Conservation (phyloP, 2,329 filamentous ascomycete genomes). For the Lecanicillium sp. region DNA sequence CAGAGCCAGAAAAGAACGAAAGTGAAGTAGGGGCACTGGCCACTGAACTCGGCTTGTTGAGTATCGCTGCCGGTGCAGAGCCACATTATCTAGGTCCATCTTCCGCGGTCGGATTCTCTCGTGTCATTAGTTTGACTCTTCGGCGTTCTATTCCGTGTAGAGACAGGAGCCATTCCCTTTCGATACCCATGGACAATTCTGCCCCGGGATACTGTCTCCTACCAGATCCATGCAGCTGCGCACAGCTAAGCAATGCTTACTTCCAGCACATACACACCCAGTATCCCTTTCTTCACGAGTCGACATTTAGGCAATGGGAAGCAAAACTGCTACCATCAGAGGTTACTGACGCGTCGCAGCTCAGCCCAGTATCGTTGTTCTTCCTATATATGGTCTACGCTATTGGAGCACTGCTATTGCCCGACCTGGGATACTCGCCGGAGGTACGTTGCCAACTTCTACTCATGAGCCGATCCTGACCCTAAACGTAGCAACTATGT, state of each 20-base stretch:
- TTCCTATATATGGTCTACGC: constrained; percentile 20
- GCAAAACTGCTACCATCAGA: constrained; percentile 16
- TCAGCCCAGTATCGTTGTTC: constrained; percentile 9
- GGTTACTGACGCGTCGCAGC: background rate
- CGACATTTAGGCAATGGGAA: constrained; percentile 28
- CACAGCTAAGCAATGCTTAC: constrained; percentile 25
- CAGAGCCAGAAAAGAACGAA: background rate
- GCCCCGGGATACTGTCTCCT: background rate
- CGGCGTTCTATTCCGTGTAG: background rate
- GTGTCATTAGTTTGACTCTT: background rate
- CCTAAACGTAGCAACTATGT: constrained; percentile 16
- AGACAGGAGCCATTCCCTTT: background rate
- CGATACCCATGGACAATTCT: background rate
- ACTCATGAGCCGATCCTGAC: constrained; percentile 1
- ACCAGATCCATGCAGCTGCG: background rate
- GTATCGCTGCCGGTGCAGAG: constrained; percentile 1
- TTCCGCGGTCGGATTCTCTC: background rate
- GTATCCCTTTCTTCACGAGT: constrained; percentile 32
- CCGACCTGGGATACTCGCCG: constrained; percentile 10
- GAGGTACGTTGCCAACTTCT: constrained; percentile 12
- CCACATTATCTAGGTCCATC: constrained; percentile 2
- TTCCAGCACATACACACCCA: constrained; percentile 33
- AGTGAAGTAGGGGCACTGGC: background rate
- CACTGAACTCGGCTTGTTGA: constrained; percentile 3
- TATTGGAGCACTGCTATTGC: constrained; percentile 15